These are phyloP conservation scores for Davidsoniella virescens DNA, from an alignment of 2,329 filamentous ascomycete genomes.

Conservation along the genomic window DNA sequence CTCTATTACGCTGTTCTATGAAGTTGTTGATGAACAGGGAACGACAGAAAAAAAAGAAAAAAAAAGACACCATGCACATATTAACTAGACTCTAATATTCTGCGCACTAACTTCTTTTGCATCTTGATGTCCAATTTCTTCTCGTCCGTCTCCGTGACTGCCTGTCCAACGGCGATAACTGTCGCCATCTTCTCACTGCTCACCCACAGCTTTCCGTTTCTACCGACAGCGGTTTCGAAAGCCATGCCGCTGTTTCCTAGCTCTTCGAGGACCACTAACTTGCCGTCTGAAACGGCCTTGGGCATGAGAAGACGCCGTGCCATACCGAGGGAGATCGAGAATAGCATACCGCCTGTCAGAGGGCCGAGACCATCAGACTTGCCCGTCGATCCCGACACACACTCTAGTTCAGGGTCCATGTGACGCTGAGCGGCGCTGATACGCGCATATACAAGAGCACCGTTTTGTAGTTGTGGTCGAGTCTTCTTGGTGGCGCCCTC, in stretches of 20 bases:
- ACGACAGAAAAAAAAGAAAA: no score
- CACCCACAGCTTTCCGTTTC: constrained; percentile 88
- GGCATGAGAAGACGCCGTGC: constrained; percentile 61
- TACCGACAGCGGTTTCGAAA: constrained; percentile 86
- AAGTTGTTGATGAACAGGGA: no score
- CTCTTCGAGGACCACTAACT: constrained; percentile 61
- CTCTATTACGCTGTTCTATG: no score
- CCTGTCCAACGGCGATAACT: constrained; percentile 62
- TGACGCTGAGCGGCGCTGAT: constrained; percentile 62
- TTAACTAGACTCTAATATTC: constrained; percentile 21
- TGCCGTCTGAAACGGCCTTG: constrained; percentile 43
- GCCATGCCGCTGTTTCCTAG: constrained; percentile 59
- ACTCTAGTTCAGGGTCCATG: constrained; percentile 82
- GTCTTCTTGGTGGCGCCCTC: constrained; percentile 88
- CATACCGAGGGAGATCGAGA: constrained; percentile 62
- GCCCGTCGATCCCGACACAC: constrained; percentile 70
- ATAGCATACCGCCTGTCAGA: constrained; percentile 73
- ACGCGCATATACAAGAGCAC: constrained; percentile 77
- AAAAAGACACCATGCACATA: no score
- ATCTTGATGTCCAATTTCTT: constrained; percentile 43
- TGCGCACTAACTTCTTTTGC: constrained; percentile 55
- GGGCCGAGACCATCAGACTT: constrained; percentile 80
- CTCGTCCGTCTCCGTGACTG: constrained; percentile 63
- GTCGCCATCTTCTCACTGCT: constrained; percentile 59
- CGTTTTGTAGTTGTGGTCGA: constrained; percentile 56